Conservation (phyloP, 208 protist species). For the Trypanosoma melophagium region DNA sequence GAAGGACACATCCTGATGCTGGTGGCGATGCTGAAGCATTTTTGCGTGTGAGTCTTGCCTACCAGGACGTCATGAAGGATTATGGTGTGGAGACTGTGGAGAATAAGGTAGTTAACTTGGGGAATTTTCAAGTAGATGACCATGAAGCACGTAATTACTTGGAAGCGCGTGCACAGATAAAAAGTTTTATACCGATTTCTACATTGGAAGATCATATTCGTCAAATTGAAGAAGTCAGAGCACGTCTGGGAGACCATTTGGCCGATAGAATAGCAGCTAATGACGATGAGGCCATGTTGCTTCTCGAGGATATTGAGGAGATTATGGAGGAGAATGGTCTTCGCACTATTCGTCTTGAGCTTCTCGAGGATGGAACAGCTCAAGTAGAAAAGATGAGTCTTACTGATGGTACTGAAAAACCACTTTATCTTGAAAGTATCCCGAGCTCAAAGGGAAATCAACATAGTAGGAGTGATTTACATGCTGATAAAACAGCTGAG, state of each 20-base stretch:
- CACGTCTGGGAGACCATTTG: slow-evolving; percentile 61
- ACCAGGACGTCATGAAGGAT: slow-evolving; percentile 87
- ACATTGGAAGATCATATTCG: slow-evolving; percentile 83
- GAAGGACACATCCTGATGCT: slow-evolving; percentile 77
- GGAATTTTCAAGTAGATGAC: slow-evolving; percentile 76
- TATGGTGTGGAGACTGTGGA: slow-evolving; percentile 85
- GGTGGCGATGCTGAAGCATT: slow-evolving; percentile 80
- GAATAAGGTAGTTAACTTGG: slow-evolving; percentile 82
- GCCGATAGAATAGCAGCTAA: slow-evolving; percentile 58
- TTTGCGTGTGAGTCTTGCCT: slow-evolving; percentile 73
- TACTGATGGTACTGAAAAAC: slow-evolving; percentile 76
- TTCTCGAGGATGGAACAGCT: slow-evolving; percentile 67
- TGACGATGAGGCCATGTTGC: slow-evolving; percentile 75
- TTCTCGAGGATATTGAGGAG: slow-evolving; percentile 89
- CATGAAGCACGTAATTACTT: slow-evolving; percentile 83
- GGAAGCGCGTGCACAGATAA: slow-evolving; percentile 56
- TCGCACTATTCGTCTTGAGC: slow-evolving; percentile 68
- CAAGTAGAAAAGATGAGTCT: slow-evolving; percentile 46
- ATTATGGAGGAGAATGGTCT: slow-evolving; percentile 76
- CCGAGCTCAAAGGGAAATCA: background rate
- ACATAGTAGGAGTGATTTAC: background rate
- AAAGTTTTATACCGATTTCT: slow-evolving; percentile 79
- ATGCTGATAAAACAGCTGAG: background rate
- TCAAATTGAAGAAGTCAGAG: slow-evolving; percentile 70
- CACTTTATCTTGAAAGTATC: slow-evolving; percentile 44